Conservation (phyloP, 352 stramenopile genomes). For the Phytophthora brassicae region DNA sequence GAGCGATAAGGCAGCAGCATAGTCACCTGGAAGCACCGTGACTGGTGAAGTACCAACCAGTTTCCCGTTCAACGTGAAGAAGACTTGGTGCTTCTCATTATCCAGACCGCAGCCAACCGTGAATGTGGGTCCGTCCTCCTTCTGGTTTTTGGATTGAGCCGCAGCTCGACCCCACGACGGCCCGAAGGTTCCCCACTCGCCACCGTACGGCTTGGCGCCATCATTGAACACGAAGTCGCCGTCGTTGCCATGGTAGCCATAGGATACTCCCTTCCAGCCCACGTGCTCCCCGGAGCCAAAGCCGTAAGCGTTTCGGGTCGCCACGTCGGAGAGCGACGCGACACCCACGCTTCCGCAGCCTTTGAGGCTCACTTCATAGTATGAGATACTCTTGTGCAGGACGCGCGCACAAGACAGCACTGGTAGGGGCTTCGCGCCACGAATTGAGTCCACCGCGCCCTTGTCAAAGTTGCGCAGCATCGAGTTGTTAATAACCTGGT, state of each 20-base stretch:
- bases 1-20: conserved; percentile 77
- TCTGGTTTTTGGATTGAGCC: conserved; percentile 22
- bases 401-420: conserved; percentile 57
- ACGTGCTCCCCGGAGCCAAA: conserved; percentile 84
- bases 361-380: conserved; percentile 79
- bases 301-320: conserved; percentile 63
- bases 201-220: conserved; percentile 63
- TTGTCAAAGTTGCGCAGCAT: conserved; percentile 78
- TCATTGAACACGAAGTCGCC: conserved; percentile 86
- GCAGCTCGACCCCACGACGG: conserved; percentile 57
- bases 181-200: conserved; percentile 70
- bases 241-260: conserved; percentile 86
- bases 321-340: conserved; percentile 58
- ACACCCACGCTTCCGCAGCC: conserved; percentile 80
- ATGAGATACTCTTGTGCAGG: conserved; percentile 56
- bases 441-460: conserved; percentile 73
- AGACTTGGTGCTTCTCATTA: conserved; percentile 47
- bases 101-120: conserved; percentile 82
- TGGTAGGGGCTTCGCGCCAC: conserved; percentile 49
- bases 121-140: conserved; percentile 32
- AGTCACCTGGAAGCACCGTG: conserved; percentile 52
- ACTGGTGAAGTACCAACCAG: conserved; percentile 55
- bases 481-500: conserved; percentile 77
- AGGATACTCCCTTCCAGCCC: conserved; percentile 79
- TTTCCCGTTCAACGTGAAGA: conserved; percentile 82